A percentile compares a stretch with the other conserved stretches of the same genome.
These are phyloP conservation scores for Termitomyces eurrhizus DNA, from an alignment of 768 basidiomycete genomes.

Conservation along the genomic window DNA sequence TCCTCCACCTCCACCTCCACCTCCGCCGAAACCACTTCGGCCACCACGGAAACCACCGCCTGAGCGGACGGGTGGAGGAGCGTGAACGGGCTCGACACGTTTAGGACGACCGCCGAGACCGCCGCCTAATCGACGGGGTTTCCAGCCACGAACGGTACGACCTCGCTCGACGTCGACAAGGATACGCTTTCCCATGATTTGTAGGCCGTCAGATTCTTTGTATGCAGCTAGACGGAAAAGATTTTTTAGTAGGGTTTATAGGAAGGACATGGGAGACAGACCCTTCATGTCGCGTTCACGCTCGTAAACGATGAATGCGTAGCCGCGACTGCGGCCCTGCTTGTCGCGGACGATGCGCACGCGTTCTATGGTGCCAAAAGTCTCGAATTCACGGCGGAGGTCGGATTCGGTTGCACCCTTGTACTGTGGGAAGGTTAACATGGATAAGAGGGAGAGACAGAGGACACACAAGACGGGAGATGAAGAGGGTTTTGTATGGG, in stretches of 20 bases:
- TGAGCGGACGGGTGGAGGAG: conserved; percentile 30
- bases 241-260: background rate
- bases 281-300: conserved; percentile 99
- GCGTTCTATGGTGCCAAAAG: conserved; percentile 91
- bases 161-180: conserved; percentile 98
- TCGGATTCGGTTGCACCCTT: conserved; percentile 91
- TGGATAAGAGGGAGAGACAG: conserved; percentile 8
- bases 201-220: conserved; percentile 96
- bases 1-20: conserved; percentile 35
- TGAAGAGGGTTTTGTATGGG: conserved; percentile 98
- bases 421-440: conserved; percentile 48
- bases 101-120: conserved; percentile 99
- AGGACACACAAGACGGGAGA: conserved; percentile 73
- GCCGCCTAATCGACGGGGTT: conserved; percentile 93
- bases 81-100: conserved; percentile 45
- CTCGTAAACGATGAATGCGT: conserved; percentile 97
- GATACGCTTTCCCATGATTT: conserved; percentile 94
- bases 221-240: conserved; percentile 65
- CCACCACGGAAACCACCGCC: conserved; percentile 36
- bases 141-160: conserved; percentile 97
- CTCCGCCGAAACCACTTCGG: conserved; percentile 30
- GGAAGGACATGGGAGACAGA: conserved; percentile 21
- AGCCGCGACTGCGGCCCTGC: conserved; percentile 83
- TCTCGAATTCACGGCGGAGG: conserved; percentile 91
- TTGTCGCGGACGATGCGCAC: conserved; percentile 91